phyloP scores from a whole-genome alignment of 176 grass and related monocot genomes.

The Phoenix roebelenii region DNA sequence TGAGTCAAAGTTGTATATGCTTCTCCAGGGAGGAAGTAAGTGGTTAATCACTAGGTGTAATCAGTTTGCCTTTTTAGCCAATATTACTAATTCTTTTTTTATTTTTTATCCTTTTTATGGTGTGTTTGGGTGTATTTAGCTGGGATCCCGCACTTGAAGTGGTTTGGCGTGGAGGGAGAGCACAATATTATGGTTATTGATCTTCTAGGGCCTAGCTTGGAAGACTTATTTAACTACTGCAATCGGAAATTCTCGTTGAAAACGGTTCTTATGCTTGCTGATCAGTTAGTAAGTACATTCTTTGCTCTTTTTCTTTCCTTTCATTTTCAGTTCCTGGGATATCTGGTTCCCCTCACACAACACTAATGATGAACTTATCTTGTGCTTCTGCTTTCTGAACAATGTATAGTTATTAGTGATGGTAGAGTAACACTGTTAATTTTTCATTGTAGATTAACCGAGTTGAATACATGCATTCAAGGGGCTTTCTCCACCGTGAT shows the following conservation, averaged over 20 bases:
- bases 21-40: constrained; percentile 82
- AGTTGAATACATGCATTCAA: constrained; percentile 73
- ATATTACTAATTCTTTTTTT: not conserved
- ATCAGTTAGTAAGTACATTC: constrained; percentile 49
- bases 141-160: constrained; percentile 64
- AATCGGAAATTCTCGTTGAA: constrained; percentile 67
- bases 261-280: constrained; percentile 74
- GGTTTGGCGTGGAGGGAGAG: constrained; percentile 73
- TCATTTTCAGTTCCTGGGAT: not conserved
- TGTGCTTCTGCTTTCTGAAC: too few species aligned
- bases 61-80: not conserved
- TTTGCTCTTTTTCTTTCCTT: not conserved
- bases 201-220: constrained; percentile 70
- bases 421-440: too few species aligned
- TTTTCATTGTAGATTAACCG: constrained; percentile 39
- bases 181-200: constrained; percentile 86
- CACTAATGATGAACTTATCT: too few species aligned
- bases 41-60: constrained; percentile 5
- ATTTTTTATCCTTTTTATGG: not conserved
- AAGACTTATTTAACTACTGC: constrained; percentile 80
- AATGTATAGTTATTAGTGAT: too few species aligned
- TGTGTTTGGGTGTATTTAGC: constrained; percentile 14
- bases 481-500: constrained; percentile 77
- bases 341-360: too few species aligned
- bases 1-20: constrained; percentile 68